Evolutionary conservation across 164 flowering plant genomes (phyloP).

Genomic region (Magnolia changhungtana): DNA sequence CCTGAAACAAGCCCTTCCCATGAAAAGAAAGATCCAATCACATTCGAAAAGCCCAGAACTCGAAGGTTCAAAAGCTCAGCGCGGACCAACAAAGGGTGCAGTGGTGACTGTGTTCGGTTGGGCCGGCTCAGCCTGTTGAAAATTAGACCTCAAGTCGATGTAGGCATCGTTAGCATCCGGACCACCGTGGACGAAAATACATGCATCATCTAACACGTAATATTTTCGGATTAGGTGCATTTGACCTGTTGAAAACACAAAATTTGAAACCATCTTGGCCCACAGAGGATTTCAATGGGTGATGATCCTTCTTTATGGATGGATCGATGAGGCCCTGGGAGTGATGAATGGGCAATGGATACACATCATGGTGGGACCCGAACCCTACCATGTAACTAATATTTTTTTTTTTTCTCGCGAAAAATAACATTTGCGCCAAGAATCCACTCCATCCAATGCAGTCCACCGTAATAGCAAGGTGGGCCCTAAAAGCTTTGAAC

Average conservation of each 20-base stretch:
- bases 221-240: slow-evolving; percentile 51
- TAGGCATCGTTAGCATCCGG: slow-evolving; percentile 48
- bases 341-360: slow-evolving; percentile 62
- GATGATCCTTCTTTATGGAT: slow-evolving; percentile 33
- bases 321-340: slow-evolving; percentile 66
- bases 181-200: slow-evolving; percentile 61
- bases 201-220: slow-evolving; percentile 52
- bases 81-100: slow-evolving; percentile 52
- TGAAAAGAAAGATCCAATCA: not conserved
- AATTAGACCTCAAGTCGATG: slow-evolving; percentile 36
- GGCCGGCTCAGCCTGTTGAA: slow-evolving; percentile 45
- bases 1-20: no score
- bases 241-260: slow-evolving; percentile 49
- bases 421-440: slow-evolving; percentile 62
- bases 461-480: no score
- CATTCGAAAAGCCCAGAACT: no score
- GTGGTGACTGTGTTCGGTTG: slow-evolving; percentile 23
- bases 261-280: slow-evolving; percentile 44
- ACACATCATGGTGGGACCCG: slow-evolving; percentile 41
- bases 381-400: slow-evolving; percentile 73
- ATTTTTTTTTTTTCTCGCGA: no score
- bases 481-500: no score
- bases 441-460: no score
- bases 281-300: no score
- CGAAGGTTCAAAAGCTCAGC: no score